These are phyloP conservation scores for Phialocephala subalpina DNA, from an alignment of 2,329 filamentous ascomycete genomes.

Conservation along the genomic window DNA sequence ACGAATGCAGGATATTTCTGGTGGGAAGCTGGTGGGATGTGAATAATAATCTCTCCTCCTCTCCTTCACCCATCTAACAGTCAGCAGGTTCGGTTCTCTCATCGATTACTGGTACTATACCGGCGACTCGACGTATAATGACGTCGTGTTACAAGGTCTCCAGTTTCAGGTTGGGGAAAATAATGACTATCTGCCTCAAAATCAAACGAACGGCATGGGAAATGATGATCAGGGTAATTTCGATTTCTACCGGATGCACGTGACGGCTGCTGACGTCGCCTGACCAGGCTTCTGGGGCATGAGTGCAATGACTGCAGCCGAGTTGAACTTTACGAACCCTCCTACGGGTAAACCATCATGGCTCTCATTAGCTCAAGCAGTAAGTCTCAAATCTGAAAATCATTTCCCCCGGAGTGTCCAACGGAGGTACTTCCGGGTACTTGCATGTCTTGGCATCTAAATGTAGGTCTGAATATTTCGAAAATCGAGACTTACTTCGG, in stretches of 20 bases:
- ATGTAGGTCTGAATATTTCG: too few species aligned
- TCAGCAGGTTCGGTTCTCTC: slow-evolving; percentile 62
- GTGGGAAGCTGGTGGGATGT: slow-evolving; percentile 58
- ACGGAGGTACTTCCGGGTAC: too few species aligned
- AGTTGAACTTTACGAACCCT: slow-evolving; percentile 68
- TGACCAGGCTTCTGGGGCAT: slow-evolving; percentile 69
- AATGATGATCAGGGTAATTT: slow-evolving; percentile 70
- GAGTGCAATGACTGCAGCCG: slow-evolving; percentile 73
- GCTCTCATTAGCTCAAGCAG: slow-evolving; percentile 76
- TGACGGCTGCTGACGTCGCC: slow-evolving; percentile 4
- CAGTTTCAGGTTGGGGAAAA: slow-evolving; percentile 76
- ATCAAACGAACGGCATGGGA: slow-evolving; percentile 64
- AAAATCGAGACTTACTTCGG: too few species aligned
- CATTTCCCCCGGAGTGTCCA: too few species aligned
- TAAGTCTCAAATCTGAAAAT: too few species aligned
- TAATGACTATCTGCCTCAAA: slow-evolving; percentile 78
- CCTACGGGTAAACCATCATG: slow-evolving; percentile 63
- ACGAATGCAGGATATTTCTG: slow-evolving; percentile 35
- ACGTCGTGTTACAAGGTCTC: slow-evolving; percentile 66
- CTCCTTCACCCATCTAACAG: too few species aligned
- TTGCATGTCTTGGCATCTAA: too few species aligned
- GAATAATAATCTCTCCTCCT: too few species aligned
- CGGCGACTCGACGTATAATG: slow-evolving; percentile 68
- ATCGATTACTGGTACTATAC: slow-evolving; percentile 87
- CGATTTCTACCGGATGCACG: neutral